phyloP scores from a whole-genome alignment of 1,284 basidiomycete genomes.

The Tylopilus orsonianus region DNA sequence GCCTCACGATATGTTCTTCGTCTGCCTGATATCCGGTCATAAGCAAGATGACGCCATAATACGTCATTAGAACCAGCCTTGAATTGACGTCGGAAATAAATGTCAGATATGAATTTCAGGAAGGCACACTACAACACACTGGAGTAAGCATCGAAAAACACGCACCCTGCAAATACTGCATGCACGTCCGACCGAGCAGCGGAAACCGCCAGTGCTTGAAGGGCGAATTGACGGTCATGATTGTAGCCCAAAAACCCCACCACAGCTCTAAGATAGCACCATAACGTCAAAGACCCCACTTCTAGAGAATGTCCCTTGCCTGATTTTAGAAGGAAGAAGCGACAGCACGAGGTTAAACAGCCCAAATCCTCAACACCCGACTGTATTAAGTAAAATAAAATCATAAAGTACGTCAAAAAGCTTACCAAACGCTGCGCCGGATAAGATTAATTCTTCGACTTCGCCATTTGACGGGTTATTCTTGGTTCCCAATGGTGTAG shows the following conservation, averaged over 20 bases:
- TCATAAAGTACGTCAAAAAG: neutral
- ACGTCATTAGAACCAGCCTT: slow-evolving; percentile 78
- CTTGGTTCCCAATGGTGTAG: slow-evolving; percentile 17
- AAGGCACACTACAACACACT: neutral
- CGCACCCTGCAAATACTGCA: slow-evolving; percentile 69
- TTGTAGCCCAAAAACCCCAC: slow-evolving; percentile 76
- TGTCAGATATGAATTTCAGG: neutral
- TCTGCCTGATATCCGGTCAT: slow-evolving; percentile 74
- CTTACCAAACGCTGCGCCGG: slow-evolving; percentile 72
- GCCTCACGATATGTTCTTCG: slow-evolving; percentile 58
- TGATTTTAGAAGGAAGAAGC: slow-evolving; percentile 65
- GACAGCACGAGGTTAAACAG: slow-evolving; percentile 79
- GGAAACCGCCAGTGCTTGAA: slow-evolving; percentile 66
- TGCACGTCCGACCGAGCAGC: slow-evolving; percentile 68
- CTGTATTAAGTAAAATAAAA: neutral
- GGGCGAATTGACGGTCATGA: slow-evolving; percentile 63
- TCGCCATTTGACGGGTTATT: slow-evolving; percentile 45
- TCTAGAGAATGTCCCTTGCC: slow-evolving; percentile 41
- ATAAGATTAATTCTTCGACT: slow-evolving; percentile 68
- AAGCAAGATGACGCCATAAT: slow-evolving; percentile 68
- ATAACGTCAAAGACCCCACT: neutral
- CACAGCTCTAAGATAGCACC: slow-evolving; percentile 45
- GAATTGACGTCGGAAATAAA: neutral
- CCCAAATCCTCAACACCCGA: slow-evolving; percentile 48
- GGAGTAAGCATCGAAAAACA: neutral